Evolutionary conservation across 192 early-diverging fungal species (phyloP).

Genomic region (Rhizophagus clarus): DNA sequence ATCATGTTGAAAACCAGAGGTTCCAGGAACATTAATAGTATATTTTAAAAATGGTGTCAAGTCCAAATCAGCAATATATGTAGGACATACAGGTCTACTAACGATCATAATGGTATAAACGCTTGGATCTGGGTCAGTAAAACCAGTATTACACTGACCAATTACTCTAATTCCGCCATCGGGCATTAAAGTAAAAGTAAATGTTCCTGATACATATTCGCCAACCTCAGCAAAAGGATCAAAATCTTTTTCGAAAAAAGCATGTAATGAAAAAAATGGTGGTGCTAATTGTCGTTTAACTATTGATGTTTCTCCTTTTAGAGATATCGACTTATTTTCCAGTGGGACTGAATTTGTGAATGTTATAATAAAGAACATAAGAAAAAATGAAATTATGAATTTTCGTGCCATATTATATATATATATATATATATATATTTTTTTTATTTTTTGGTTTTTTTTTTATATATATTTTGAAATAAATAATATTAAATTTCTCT

Average conservation of each 20-base stretch:
- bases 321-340: background rate
- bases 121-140: background rate
- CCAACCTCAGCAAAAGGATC: background rate
- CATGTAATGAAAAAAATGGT: background rate
- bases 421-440: background rate
- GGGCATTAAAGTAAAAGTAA: background rate
- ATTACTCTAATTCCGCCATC: background rate
- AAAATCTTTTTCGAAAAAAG: background rate
- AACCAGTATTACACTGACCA: slow-evolving; percentile 20
- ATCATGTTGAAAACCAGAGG: background rate
- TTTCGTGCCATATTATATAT: background rate
- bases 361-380: background rate
- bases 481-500: no score
- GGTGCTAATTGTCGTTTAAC: background rate
- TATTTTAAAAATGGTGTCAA: background rate
- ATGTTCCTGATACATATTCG: background rate
- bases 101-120: background rate
- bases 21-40: background rate
- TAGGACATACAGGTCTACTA: background rate
- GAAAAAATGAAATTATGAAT: background rate
- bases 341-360: background rate
- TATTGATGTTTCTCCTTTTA: background rate
- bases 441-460: background rate
- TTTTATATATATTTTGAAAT: no score
- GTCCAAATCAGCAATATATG: background rate